Evolutionary conservation across 1,284 basidiomycete species (phyloP).

Genomic region (Retiboletus fuscus): DNA sequence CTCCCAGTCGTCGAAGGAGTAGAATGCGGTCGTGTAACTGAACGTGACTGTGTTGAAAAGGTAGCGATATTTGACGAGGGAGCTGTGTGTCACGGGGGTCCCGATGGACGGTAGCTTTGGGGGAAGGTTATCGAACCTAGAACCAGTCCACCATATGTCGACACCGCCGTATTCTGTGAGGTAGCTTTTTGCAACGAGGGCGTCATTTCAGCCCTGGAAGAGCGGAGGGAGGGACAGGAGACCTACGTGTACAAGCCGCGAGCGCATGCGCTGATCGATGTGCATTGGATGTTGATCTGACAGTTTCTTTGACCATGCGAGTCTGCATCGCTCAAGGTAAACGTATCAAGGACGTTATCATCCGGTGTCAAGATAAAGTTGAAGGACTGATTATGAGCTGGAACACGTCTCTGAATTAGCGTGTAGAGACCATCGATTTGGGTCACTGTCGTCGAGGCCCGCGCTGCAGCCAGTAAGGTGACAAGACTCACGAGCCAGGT

Average conservation of each 20-base stretch:
- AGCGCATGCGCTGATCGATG: constrained; percentile 49
- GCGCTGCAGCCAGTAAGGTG: not conserved
- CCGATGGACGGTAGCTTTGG: constrained; percentile 48
- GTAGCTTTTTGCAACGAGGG: constrained; percentile 46
- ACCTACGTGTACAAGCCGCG: constrained; percentile 44
- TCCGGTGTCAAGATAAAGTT: constrained; percentile 30
- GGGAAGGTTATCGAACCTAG: constrained; percentile 50
- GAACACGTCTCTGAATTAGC: constrained; percentile 43
- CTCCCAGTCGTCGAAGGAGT: constrained; percentile 56
- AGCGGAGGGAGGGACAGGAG: constrained; percentile 35
- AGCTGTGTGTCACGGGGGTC: constrained; percentile 45
- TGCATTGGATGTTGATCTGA: constrained; percentile 41
- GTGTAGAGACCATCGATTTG: constrained; percentile 38
- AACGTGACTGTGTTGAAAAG: constrained; percentile 61
- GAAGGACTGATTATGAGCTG: constrained; percentile 41
- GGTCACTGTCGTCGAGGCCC: not conserved
- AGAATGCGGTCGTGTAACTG: constrained; percentile 57
- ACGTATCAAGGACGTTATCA: constrained; percentile 33
- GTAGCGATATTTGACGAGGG: constrained; percentile 55
- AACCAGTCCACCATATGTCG: constrained; percentile 60
- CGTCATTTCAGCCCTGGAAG: not conserved
- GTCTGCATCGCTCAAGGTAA: constrained; percentile 41
- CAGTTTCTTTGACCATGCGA: not conserved
- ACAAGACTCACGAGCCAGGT: constrained; percentile 1
- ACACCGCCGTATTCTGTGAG: constrained; percentile 52